A percentile compares a stretch with the other conserved stretches of the same genome.
Evolutionary conservation across 208 protist species (phyloP).

Genomic region (Leishmania guyanensis): DNA sequence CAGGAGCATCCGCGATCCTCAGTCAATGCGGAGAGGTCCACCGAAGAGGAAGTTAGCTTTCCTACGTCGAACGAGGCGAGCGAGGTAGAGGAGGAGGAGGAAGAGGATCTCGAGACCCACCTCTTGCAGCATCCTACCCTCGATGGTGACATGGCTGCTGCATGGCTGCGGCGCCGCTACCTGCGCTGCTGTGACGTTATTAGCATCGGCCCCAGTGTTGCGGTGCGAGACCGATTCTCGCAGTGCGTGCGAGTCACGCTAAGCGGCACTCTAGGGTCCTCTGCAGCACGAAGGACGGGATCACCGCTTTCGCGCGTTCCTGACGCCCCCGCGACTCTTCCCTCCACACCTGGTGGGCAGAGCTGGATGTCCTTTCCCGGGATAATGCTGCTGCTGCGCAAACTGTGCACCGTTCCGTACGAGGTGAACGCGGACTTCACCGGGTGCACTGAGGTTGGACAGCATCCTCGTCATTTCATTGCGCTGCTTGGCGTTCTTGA

Average conservation of each 20-base stretch:
- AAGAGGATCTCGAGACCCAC: constrained; percentile 18
- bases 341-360: neutral
- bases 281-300: neutral
- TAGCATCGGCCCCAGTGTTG: constrained; percentile 1
- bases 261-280: constrained; percentile 1
- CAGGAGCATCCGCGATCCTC: no score
- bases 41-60: neutral
- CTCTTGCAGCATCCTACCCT: constrained; percentile 7
- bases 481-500: constrained; percentile 37
- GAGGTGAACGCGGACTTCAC: constrained; percentile 23
- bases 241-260: constrained; percentile 6
- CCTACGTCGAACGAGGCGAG: neutral
- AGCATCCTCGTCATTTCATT: constrained; percentile 28
- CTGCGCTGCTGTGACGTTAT: constrained; percentile 37
- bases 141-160: constrained; percentile 2
- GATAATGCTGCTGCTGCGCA: constrained; percentile 15
- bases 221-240: constrained; percentile 20
- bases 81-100: constrained; percentile 21
- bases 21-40: neutral
- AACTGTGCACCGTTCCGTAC: constrained; percentile 15
- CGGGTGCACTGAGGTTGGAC: constrained; percentile 20
- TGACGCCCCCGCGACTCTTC: neutral
- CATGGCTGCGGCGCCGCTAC: constrained; percentile 35
- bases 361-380: constrained; percentile 28
- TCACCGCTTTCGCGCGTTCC: constrained; percentile 12